Base-by-base conservation (phyloP, 139 green algal species). In the Astrephomene gubernaculifera region DNA sequence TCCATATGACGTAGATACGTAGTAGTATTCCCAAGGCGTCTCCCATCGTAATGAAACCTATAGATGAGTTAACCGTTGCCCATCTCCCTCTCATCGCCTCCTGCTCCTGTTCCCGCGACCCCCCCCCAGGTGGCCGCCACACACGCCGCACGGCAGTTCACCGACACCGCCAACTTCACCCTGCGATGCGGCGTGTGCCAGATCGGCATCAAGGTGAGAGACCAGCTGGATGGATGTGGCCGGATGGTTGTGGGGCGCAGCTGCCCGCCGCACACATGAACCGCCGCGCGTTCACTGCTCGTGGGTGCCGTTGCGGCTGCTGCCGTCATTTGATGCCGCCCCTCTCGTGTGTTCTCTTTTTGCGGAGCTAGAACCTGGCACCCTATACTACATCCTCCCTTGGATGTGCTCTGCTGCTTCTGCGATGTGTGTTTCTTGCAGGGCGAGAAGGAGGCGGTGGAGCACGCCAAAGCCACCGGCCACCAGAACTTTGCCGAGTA, bases 181-280 rank as follows among this genome's bases (percentile, higher is more conserved):
- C 91, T 99, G 67, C 91, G 97, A 38, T 99, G 97, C 89, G 91
- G 92, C 0, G 90, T 96, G 7, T 99, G 97, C 86, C 90, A 86
- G 80, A 61, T 79, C 1, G 74, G 82, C 5, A 41, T 90, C 71
- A 90, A 90, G 74, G 83, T 88, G 83, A 33, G 63, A n/a, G n/a
- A n/a, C n/a, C n/a, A n/a, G n/a, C n/a, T n/a, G n/a, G n/a, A n/a
- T n/a, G n/a, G n/a, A n/a, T n/a, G n/a, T n/a, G n/a, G n/a, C n/a
- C n/a, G n/a, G n/a, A n/a, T n/a, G n/a, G n/a, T n/a, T n/a, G n/a
- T n/a, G n/a, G n/a, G n/a, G n/a, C n/a, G n/a, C n/a, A n/a, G n/a
- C n/a, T n/a, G n/a, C n/a, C n/a, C n/a, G n/a, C n/a, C n/a, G n/a
- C n/a, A n/a, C n/a, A n/a, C n/a, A n/a, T n/a, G n/a, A n/a, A n/a